phyloP scores from a whole-genome alignment of 208 protist genomes.

The Trypanosomatidae sp. region DNA sequence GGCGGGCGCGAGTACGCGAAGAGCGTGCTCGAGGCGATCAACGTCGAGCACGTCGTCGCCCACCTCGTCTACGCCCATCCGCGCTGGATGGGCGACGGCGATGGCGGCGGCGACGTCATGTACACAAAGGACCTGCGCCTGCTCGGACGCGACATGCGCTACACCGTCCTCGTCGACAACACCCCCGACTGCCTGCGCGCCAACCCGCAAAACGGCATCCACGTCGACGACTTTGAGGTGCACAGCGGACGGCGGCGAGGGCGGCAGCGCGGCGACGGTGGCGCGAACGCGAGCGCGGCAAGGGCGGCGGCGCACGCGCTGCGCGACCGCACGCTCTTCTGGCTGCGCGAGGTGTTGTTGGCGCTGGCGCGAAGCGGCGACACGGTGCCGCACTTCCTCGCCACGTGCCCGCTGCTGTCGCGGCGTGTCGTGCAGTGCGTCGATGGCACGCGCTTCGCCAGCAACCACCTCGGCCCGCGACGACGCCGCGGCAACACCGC shows the following conservation, averaged over 20 bases:
- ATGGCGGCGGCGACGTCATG: too few species aligned
- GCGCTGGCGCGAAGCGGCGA: constrained; percentile 38
- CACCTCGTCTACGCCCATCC: constrained; percentile 71
- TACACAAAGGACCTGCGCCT: constrained; percentile 80
- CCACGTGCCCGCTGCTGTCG: constrained; percentile 47
- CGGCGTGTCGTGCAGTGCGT: constrained; percentile 35
- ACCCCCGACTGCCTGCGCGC: constrained; percentile 71
- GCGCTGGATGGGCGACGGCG: constrained; percentile 61
- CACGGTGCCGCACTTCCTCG: constrained; percentile 69
- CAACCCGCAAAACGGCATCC: constrained; percentile 76
- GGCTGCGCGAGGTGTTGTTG: constrained; percentile 59
- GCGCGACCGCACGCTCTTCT: constrained; percentile 62
- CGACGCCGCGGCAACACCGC: constrained; percentile 33
- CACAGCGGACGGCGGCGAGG: constrained; percentile 3
- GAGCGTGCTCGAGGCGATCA: constrained; percentile 75
- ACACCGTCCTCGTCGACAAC: constrained; percentile 83
- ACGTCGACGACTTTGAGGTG: constrained; percentile 80
- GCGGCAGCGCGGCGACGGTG: background rate
- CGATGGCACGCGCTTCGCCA: constrained; percentile 46
- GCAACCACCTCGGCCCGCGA: constrained; percentile 60
- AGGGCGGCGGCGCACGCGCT: background rate
- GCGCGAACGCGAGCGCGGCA: background rate
- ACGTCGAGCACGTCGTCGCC: constrained; percentile 68
- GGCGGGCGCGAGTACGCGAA: constrained; percentile 85
- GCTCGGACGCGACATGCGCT: constrained; percentile 57